phyloP scores from a whole-genome alignment of 2,329 filamentous ascomycete genomes.

The Drechslera avenae region DNA sequence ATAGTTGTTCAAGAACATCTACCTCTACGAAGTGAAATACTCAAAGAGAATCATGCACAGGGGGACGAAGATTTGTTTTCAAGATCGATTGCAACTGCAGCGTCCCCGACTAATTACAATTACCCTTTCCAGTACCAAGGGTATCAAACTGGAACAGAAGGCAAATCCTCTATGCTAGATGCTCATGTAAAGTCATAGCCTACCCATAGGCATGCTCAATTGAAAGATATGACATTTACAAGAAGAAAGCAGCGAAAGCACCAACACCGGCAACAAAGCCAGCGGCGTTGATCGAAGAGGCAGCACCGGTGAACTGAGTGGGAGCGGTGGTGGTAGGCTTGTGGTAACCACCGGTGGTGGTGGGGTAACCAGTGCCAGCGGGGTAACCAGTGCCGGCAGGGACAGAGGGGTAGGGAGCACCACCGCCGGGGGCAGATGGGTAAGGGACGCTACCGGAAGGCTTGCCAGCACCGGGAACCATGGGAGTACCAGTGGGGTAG shows the following conservation, averaged over 20 bases:
- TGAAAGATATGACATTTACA: slow-evolving; percentile 48
- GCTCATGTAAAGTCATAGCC: slow-evolving; percentile 50
- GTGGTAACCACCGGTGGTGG: slow-evolving; percentile 38
- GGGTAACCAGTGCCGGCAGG: slow-evolving; percentile 17
- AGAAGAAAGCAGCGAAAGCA: slow-evolving; percentile 51
- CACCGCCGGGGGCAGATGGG: slow-evolving; percentile 9
- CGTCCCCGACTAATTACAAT: slow-evolving; percentile 35
- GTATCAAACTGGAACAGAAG: slow-evolving; percentile 33
- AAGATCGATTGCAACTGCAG: slow-evolving; percentile 30
- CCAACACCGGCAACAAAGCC: slow-evolving; percentile 49
- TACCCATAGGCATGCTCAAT: slow-evolving; percentile 36
- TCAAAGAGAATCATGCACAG: slow-evolving; percentile 1
- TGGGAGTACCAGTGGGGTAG: slow-evolving; percentile 43
- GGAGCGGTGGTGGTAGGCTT: slow-evolving; percentile 37
- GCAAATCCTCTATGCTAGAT: slow-evolving; percentile 28
- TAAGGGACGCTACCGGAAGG: slow-evolving; percentile 21
- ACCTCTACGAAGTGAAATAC: background rate
- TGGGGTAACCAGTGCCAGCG: slow-evolving; percentile 38
- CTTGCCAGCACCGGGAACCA: slow-evolving; percentile 6
- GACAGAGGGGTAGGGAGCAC: slow-evolving; percentile 21
- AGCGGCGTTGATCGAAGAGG: slow-evolving; percentile 43
- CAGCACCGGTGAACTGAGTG: slow-evolving; percentile 48
- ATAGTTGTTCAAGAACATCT: too few relatives aligned
- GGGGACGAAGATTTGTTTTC: slow-evolving; percentile 15
- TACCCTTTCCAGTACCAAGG: slow-evolving; percentile 35